Conservation (phyloP, 225 moss, liverwort and hornwort species). For the Bryoerythrophyllum caledonicum region DNA sequence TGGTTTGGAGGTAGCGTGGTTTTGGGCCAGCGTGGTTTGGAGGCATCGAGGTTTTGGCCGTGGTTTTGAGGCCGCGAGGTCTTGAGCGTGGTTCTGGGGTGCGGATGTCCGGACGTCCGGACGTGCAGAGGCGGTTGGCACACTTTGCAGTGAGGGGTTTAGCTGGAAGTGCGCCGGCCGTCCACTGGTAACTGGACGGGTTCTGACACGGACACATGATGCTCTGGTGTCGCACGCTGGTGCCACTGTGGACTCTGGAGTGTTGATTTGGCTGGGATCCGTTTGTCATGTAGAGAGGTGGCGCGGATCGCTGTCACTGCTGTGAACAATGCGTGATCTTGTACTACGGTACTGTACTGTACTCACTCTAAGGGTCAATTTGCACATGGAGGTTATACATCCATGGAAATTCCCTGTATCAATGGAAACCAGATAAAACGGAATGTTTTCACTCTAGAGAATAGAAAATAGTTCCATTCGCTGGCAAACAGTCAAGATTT, state of each 20-base stretch:
- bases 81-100: background rate
- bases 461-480: too few relatives aligned
- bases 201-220: conserved; percentile 4
- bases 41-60: background rate
- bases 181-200: background rate
- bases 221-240: background rate
- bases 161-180: background rate
- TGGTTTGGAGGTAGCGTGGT: background rate
- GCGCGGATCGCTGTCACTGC: background rate
- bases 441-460: too few relatives aligned
- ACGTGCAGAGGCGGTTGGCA: background rate
- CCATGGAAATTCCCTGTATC: too few relatives aligned
- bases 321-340: background rate
- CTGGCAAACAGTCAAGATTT: too few relatives aligned
- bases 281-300: background rate
- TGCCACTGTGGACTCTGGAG: background rate
- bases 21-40: too few relatives aligned
- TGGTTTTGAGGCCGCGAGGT: background rate
- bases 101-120: background rate
- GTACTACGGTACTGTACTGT: too few relatives aligned
- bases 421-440: too few relatives aligned
- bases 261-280: background rate
- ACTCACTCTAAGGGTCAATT: too few relatives aligned
- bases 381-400: too few relatives aligned
- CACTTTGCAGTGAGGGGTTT: too few relatives aligned